Percentiles rank a stretch among this genome's conserved stretches.
Conservation (phyloP, 1,284 basidiomycete species). For the Trichosporon faecale region DNA sequence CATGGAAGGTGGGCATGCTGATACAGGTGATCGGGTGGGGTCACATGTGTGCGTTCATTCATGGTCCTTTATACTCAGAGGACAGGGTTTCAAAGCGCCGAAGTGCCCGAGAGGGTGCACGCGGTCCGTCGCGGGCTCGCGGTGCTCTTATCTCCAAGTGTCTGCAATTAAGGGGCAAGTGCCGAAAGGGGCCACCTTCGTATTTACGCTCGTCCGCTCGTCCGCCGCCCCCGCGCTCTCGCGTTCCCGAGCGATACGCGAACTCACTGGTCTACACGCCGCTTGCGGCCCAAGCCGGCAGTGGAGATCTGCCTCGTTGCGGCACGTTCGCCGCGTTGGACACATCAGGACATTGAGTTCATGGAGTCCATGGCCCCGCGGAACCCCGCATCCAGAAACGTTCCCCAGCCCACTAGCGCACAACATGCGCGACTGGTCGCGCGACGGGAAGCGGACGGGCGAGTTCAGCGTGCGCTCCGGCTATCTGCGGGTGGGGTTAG, state of each 20-base stretch:
- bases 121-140: background rate
- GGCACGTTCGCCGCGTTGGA: background rate
- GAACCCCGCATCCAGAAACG: background rate
- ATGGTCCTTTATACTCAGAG: background rate
- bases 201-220: background rate
- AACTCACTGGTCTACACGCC: background rate
- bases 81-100: background rate
- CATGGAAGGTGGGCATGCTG: background rate
- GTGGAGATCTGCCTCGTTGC: background rate
- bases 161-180: background rate
- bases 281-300: background rate
- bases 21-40: background rate
- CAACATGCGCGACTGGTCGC: background rate
- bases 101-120: background rate
- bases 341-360: background rate
- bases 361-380: background rate
- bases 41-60: background rate
- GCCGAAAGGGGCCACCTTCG: background rate
- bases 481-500: background rate
- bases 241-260: background rate
- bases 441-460: background rate
- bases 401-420: background rate
- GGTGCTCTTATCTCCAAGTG: background rate
- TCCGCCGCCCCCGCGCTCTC: background rate
- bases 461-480: background rate